Base-by-base conservation (phyloP, 164 flowering plant species). In the Stephania yunnanensis region DNA sequence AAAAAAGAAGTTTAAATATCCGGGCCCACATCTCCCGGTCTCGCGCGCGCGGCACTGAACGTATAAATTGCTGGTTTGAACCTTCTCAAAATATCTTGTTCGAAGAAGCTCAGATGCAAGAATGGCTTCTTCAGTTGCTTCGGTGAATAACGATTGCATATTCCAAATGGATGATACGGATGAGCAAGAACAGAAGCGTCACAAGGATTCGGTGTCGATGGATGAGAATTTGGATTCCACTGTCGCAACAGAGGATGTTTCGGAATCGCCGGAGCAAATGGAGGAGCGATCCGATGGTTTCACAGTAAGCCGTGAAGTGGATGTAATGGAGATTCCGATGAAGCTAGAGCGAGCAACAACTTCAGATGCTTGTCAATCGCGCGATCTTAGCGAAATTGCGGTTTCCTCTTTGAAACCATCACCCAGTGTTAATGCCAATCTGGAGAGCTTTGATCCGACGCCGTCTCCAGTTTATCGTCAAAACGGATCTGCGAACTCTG, bases 401-500 rank as follows among this genome's bases (percentile, higher is more conserved):
- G 22, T n/a, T 29, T 2, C 36, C 45, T 9, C 66, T 25, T 20
- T 80, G 52, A 82, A 74, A 75, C 71, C 78, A 46, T 77, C 77
- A 8, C 80, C 80, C 5, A 82, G 84, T 67, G 77, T 82, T 2
- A 73, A 78, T 44, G 53, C 36, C 20, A 75, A 46, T 73, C 72
- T 77, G 1, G 80, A 73, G 2, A 44, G 4, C 20, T 74, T 42
- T 6, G 79, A 78, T 12, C 7, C 68, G 77, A 48, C 10, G 48
- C 8, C 45, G 12, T 75, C 81, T 13, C 75, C 70, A 3, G 73
- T 10, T 70, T 46, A 29, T 46, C 52, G 76, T 19, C 19, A 1
- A 58, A 58, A 58, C n/a, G 65, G 65, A 58, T 58, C 20, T 25
- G 29, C 70, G 19, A 74, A 79, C 64, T 64, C 53, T 6, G 78